phyloP scores from a whole-genome alignment of 2,329 filamentous ascomycete genomes.

The Penicillium sp. region DNA sequence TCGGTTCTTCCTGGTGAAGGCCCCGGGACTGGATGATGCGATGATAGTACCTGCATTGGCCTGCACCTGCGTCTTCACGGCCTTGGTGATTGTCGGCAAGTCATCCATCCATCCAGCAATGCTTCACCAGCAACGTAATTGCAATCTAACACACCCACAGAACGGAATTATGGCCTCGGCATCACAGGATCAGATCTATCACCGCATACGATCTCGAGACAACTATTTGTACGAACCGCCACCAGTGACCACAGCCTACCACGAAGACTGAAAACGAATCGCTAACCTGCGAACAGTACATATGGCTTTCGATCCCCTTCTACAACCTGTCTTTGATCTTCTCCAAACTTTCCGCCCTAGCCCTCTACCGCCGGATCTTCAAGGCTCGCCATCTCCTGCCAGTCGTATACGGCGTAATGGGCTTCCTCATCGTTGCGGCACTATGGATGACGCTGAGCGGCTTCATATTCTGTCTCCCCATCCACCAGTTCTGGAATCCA shows the following conservation, averaged over 20 bases:
- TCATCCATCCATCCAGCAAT: background rate
- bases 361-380: conserved; percentile 36
- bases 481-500: conserved; percentile 26
- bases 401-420: conserved; percentile 17
- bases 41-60: conserved; percentile 25
- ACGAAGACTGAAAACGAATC: background rate
- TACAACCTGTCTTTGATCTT: conserved; percentile 35
- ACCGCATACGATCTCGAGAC: conserved; percentile 2
- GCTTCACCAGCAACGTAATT: background rate
- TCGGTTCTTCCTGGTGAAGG: conserved; percentile 22
- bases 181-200: conserved; percentile 2
- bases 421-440: conserved; percentile 20
- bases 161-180: conserved; percentile 25
- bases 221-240: conserved; percentile 24
- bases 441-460: conserved; percentile 30
- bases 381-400: conserved; percentile 19
- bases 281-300: conserved; percentile 17
- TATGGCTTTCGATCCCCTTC: conserved; percentile 34
- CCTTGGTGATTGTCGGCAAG: conserved; percentile 18
- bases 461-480: conserved; percentile 28
- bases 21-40: conserved; percentile 29
- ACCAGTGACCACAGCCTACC: fast-evolving
- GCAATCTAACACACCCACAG: conserved; percentile 15
- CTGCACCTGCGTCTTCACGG: conserved; percentile 10
- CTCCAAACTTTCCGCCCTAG: conserved; percentile 32